phyloP scores from a whole-genome alignment of 164 flowering plant species.

The Macadamia tetraphylla region DNA sequence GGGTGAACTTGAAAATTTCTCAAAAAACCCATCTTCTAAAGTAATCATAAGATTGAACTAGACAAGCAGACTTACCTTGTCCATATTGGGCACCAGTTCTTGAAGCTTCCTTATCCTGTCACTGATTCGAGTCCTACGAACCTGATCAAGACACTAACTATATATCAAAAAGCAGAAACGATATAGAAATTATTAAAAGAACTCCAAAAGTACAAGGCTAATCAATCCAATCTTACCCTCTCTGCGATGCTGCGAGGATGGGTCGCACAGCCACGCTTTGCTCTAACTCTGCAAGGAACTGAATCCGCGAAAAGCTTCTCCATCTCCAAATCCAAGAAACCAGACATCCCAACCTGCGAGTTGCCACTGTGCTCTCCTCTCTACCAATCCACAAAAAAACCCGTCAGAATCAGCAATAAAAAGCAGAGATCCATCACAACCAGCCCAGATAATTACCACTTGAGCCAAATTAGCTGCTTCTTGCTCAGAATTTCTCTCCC shows the following conservation, averaged over 20 bases:
- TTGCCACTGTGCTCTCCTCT: conserved; percentile 34
- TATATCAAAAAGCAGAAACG: no score
- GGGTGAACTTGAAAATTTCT: background rate
- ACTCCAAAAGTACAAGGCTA: background rate
- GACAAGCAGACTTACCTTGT: conserved; percentile 22
- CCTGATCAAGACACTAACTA: conserved; percentile 14
- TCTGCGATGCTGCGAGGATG: conserved; percentile 89
- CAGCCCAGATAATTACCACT: conserved; percentile 14
- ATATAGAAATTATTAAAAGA: no score
- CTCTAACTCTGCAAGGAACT: conserved; percentile 63
- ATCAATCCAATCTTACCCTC: conserved; percentile 32
- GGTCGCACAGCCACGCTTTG: conserved; percentile 85
- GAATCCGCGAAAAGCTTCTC: conserved; percentile 59
- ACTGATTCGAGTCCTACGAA: conserved; percentile 49
- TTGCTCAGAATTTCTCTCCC: conserved; percentile 24
- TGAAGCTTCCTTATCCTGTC: conserved; percentile 57
- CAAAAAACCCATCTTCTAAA: background rate
- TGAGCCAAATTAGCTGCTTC: conserved; percentile 15
- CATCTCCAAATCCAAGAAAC: conserved; percentile 34
- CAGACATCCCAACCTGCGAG: background rate
- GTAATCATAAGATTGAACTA: no score
- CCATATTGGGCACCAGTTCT: conserved; percentile 58
- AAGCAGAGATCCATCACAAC: background rate
- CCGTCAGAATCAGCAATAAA: background rate
- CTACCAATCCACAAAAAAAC: conserved; percentile 20